Conservation (phyloP, 2,329 filamentous ascomycete genomes). For the Cryphonectria parasitica region DNA sequence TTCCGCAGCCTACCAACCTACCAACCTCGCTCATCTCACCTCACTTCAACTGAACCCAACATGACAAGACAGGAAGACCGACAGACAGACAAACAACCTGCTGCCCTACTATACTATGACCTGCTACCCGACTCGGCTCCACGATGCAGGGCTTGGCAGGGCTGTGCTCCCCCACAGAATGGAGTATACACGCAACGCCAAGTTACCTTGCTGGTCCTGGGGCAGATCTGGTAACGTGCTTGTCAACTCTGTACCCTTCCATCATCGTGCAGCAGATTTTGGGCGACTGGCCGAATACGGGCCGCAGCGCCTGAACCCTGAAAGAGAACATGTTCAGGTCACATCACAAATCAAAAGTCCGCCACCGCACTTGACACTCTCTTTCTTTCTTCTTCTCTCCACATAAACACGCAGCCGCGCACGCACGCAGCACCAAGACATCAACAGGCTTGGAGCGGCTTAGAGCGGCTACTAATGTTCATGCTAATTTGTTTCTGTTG, state of each 20-base stretch:
- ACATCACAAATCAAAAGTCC: not conserved
- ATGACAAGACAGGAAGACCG: not conserved
- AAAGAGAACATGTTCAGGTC: not conserved
- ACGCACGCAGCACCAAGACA: not conserved
- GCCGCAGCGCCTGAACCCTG: not conserved
- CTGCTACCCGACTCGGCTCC: not conserved
- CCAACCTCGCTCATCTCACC: not conserved
- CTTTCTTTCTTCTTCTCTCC: not conserved
- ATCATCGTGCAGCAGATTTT: constrained; percentile 12
- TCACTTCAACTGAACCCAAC: not conserved
- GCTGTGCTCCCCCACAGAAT: not conserved
- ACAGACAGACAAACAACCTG: not conserved
- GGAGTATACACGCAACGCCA: not conserved
- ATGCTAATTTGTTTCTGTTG: not conserved
- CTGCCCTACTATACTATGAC: not conserved
- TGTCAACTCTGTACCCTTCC: not conserved
- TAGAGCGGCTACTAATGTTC: not conserved
- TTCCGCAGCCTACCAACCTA: not conserved
- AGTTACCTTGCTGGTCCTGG: constrained; percentile 2
- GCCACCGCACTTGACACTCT: not conserved
- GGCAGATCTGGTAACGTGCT: constrained; percentile 3
- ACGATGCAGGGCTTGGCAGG: constrained; percentile 3
- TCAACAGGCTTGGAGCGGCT: not conserved
- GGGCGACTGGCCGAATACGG: constrained; percentile 17
- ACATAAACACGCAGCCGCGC: not conserved